Base-by-base conservation (phyloP, 2,329 filamentous ascomycete species). In the Phoma sp. region DNA sequence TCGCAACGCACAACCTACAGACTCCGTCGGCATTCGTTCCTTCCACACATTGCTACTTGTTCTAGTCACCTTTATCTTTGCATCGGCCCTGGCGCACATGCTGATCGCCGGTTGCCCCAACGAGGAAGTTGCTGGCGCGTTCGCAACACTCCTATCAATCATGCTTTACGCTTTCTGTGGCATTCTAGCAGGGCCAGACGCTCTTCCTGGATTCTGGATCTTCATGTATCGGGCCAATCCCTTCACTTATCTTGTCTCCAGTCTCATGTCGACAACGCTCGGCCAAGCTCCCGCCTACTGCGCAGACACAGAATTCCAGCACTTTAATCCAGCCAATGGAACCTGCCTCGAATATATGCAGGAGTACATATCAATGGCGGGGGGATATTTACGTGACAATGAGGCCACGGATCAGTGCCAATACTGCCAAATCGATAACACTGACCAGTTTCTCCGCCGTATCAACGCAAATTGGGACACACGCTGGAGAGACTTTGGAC, bases 171-270 rank as follows among this genome's bases (percentile, higher is more conserved):
- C 67, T 4, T 71, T 70, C 48, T 66, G 78, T 54, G 81, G 87
- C 65, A 88, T 91, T 5, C 77, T 91, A 39, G 84, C 87, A 52
- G 74, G 81, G 0, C 83, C 86, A 0, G 57, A 71, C 2, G 79
- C 80, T 0, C 78, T 92, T 1, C 88, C 89, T 0, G 79, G 84
- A 0, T 92, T 92, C 77, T 92, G 89, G 89, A 87, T 86, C 62
- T 92, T 90, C 77, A 91, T 92, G 88, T 89, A 91, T 72, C 81
- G 85, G 19, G 78, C 86, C 17, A 86, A 83, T 0, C 88, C 87
- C 0, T 86, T 90, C 58, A 89, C 86, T 0, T 91, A 90, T 72
- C 80, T 84, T 9, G 78, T 86, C 7, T 85, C 83, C 0, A 86
- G 86, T 0, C 85, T 90, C 58, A 88, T 77, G 25, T 60, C 71